Evolutionary conservation across 2,329 filamentous ascomycete genomes (phyloP).

Genomic region (Aspergillus thermomutatus): DNA sequence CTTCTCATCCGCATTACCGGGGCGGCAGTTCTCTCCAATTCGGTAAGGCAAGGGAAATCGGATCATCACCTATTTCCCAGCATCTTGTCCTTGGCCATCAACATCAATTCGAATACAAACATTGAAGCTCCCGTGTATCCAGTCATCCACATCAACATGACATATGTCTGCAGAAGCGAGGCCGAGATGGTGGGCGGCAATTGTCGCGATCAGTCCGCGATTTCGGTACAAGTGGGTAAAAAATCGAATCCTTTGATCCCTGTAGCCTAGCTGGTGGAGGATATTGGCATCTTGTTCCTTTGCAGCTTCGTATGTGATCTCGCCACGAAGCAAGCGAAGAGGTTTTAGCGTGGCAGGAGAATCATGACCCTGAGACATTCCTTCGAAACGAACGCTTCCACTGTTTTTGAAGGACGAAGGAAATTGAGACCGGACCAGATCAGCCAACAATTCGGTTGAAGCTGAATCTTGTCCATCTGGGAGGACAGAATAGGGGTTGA

Average conservation of each 20-base stretch:
- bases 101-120: slow-evolving; percentile 20
- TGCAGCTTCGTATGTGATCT: slow-evolving; percentile 21
- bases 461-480: no score
- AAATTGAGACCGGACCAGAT: neutral
- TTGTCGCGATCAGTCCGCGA: slow-evolving; percentile 6
- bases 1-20: slow-evolving; percentile 29
- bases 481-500: no score
- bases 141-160: slow-evolving; percentile 12
- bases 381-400: neutral
- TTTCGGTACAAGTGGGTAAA: slow-evolving; percentile 12
- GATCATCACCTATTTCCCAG: slow-evolving; percentile 11
- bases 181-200: slow-evolving; percentile 25
- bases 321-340: slow-evolving; percentile 14
- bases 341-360: neutral
- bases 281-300: slow-evolving; percentile 21
- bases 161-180: slow-evolving; percentile 6
- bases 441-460: neutral
- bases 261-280: slow-evolving; percentile 19
- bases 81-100: neutral
- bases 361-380: neutral
- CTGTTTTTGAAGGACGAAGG: no score
- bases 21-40: slow-evolving; percentile 18
- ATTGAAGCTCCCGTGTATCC: slow-evolving; percentile 22
- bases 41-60: slow-evolving; percentile 24
- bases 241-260: slow-evolving; percentile 11